Evolutionary conservation across 495 filamentous ascomycete species (phyloP).

Genomic region (Copromyces sp.): DNA sequence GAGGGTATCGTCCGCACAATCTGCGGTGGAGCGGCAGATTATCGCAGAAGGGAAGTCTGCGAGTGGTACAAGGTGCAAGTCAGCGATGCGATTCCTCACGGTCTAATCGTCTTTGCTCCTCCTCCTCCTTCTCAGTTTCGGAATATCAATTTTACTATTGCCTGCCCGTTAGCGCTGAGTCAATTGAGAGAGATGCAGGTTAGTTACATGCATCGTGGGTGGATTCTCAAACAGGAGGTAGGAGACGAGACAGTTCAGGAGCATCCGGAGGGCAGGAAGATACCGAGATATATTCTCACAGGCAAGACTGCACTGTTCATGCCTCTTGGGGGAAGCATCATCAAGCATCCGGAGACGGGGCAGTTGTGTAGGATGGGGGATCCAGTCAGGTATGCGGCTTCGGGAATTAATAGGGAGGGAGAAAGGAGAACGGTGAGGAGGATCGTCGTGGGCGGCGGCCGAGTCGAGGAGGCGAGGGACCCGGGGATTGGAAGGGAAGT

Average conservation of each 20-base stretch:
- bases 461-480: constrained; percentile 32
- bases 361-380: not conserved
- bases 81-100: not conserved
- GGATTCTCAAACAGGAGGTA: not conserved
- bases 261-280: not conserved
- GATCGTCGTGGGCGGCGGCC: constrained; percentile 41
- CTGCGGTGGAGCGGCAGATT: not conserved
- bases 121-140: not conserved
- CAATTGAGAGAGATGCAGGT: not conserved
- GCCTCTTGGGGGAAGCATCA: not conserved
- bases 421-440: constrained; percentile 48
- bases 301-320: constrained; percentile 1
- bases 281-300: not conserved
- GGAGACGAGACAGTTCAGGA: not conserved
- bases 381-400: not conserved
- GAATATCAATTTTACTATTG: not conserved
- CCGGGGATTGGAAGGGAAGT: not conserved
- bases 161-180: not conserved
- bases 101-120: not conserved
- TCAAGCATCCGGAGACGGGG: not conserved
- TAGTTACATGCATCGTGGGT: not conserved
- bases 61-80: not conserved
- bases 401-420: constrained; percentile 34
- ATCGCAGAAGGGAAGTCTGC: not conserved
- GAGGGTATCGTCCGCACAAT: not conserved